Evolutionary conservation across 116 monocot genomes (phyloP).

Genomic region (Cymodocea nodosa): DNA sequence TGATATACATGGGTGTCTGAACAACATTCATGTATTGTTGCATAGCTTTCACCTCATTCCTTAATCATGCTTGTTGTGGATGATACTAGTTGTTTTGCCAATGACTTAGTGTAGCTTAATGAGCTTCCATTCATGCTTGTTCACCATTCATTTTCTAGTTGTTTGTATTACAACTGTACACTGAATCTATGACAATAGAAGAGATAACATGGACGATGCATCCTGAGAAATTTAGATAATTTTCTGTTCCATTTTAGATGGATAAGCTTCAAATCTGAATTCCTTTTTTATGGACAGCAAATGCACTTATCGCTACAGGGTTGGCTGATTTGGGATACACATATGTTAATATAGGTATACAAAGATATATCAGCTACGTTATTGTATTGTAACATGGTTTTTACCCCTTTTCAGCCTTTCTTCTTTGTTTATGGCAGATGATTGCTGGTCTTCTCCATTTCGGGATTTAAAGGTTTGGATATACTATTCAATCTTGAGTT

Average conservation of each 20-base stretch:
- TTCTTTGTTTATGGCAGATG: slow-evolving; percentile 47
- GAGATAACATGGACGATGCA: too few relatives aligned
- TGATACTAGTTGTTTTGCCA: too few relatives aligned
- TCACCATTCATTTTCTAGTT: too few relatives aligned
- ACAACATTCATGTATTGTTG: too few relatives aligned
- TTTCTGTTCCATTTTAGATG: background rate
- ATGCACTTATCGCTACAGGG: slow-evolving; percentile 87
- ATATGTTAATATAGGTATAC: slow-evolving; percentile 78
- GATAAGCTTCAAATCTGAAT: background rate
- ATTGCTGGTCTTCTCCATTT: slow-evolving; percentile 68
- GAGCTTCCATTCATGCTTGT: too few relatives aligned
- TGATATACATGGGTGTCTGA: too few relatives aligned
- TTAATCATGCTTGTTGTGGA: too few relatives aligned
- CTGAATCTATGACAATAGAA: too few relatives aligned
- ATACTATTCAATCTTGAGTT: background rate
- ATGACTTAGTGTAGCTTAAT: too few relatives aligned
- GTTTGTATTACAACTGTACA: too few relatives aligned
- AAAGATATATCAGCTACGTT: background rate
- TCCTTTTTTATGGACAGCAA: slow-evolving; percentile 39
- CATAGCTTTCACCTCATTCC: too few relatives aligned
- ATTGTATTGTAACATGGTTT: background rate
- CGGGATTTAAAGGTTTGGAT: slow-evolving; percentile 48
- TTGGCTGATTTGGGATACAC: slow-evolving; percentile 78
- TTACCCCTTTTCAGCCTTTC: slow-evolving; percentile 2
- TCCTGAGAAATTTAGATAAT: too few relatives aligned